Evolutionary conservation across 768 basidiomycete genomes (phyloP).

Genomic region (Suillus bovinus): DNA sequence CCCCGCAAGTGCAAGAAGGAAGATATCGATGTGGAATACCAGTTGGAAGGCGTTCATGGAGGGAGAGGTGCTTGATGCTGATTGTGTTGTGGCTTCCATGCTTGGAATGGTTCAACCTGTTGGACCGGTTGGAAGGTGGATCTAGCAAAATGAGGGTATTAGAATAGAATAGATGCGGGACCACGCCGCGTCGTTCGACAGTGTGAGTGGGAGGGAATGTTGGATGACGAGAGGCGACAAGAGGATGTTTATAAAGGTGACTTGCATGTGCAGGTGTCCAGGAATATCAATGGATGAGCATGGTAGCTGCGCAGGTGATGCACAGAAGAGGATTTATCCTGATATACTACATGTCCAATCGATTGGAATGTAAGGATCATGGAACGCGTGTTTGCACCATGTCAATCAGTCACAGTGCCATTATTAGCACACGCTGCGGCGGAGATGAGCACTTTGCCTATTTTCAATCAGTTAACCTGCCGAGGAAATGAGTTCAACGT

Average conservation of each 20-base stretch:
- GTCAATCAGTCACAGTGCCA: background rate
- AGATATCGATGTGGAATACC: conserved; percentile 40
- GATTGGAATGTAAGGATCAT: background rate
- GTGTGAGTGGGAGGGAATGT: no score
- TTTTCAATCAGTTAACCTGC: background rate
- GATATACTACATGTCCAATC: background rate
- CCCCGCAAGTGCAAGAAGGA: conserved; percentile 42
- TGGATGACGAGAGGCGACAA: background rate
- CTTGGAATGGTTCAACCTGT: background rate
- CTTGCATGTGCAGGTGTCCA: background rate
- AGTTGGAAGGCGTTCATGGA: conserved; percentile 15
- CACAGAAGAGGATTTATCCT: background rate
- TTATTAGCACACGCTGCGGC: background rate
- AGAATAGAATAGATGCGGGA: background rate
- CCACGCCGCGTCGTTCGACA: background rate
- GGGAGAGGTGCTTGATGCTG: background rate
- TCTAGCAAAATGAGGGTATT: background rate
- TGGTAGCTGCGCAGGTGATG: background rate
- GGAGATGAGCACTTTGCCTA: background rate
- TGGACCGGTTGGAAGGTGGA: background rate
- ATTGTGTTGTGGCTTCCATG: background rate
- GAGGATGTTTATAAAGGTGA: background rate
- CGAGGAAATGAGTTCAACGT: background rate
- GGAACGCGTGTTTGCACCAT: conserved; percentile 5
- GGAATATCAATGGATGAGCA: background rate